Conservation (phyloP, 352 stramenopile species). For the Achlya hypogyna region DNA sequence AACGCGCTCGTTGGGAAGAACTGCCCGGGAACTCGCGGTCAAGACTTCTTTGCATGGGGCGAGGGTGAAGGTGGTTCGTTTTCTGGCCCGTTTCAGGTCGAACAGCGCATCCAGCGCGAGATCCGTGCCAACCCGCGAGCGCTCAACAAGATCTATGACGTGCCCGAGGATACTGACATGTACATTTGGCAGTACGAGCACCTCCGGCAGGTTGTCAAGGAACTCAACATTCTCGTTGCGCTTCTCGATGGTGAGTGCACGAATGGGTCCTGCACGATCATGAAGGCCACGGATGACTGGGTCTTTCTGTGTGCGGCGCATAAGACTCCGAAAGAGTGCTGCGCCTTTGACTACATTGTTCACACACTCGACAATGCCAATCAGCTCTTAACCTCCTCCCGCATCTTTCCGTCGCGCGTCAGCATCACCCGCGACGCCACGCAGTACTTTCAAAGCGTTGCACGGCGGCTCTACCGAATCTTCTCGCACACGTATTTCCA, state of each 20-base stretch:
- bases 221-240: conserved; percentile 69
- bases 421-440: conserved; percentile 68
- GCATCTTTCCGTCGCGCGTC: conserved; percentile 69
- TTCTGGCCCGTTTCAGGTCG: conserved; percentile 50
- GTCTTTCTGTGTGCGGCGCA: conserved; percentile 78
- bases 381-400: conserved; percentile 68
- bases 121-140: conserved; percentile 49
- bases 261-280: conserved; percentile 55
- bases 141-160: conserved; percentile 55
- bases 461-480: conserved; percentile 68
- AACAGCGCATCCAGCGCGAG: conserved; percentile 69
- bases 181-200: conserved; percentile 84
- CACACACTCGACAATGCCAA: conserved; percentile 85
- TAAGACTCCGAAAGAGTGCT: conserved; percentile 73
- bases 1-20: conserved; percentile 51
- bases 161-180: conserved; percentile 68
- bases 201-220: conserved; percentile 74
- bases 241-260: conserved; percentile 55
- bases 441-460: conserved; percentile 83
- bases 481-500: conserved; percentile 83
- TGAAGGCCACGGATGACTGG: conserved; percentile 83
- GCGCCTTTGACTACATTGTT: conserved; percentile 78
- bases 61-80: conserved; percentile 19
- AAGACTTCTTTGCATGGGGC: conserved; percentile 77
- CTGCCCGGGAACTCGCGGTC: conserved; percentile 54